A percentile compares a stretch with the other conserved stretches of the same genome.
phyloP scores from a whole-genome alignment of 805 yeast genomes.

The Yamadazyma akitaensis region DNA sequence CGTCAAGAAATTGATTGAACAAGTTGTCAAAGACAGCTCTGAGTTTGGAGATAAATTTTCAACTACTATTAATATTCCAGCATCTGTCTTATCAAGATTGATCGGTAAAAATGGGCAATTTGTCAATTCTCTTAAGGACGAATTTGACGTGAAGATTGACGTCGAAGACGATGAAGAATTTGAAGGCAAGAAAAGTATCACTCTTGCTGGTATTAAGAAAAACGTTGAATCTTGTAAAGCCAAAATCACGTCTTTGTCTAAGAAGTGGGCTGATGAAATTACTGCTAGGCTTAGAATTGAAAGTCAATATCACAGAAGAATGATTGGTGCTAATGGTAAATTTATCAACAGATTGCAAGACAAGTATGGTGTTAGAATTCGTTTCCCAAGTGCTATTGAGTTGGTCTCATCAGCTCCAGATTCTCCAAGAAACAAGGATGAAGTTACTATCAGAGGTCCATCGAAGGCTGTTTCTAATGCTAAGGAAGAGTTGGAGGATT shows the following conservation, averaged over 20 bases:
- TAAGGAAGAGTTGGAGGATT: constrained; percentile 76
- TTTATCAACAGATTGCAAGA: constrained; percentile 83
- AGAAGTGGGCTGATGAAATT: constrained; percentile 79
- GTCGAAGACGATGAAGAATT: constrained; percentile 46
- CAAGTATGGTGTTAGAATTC: constrained; percentile 77
- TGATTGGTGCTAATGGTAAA: constrained; percentile 81
- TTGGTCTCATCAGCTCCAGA: constrained; percentile 22
- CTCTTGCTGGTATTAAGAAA: constrained; percentile 71
- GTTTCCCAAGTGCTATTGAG: constrained; percentile 57
- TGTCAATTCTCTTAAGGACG: constrained; percentile 63
- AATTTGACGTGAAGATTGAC: constrained; percentile 74
- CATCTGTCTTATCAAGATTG: constrained; percentile 65
- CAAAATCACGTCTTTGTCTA: constrained; percentile 55
- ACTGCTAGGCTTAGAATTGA: constrained; percentile 67
- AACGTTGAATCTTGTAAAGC: constrained; percentile 71
- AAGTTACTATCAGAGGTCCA: constrained; percentile 78
- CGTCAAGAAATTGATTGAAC: constrained; percentile 50
- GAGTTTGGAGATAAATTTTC: constrained; percentile 46
- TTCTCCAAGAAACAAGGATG: constrained; percentile 50
- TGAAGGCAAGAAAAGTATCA: constrained; percentile 39
- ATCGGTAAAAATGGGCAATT: constrained; percentile 88
- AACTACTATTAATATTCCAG: constrained; percentile 59
- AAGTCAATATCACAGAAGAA: constrained; percentile 68
- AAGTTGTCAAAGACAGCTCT: constrained; percentile 53
- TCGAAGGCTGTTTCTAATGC: constrained; percentile 85